Evolutionary conservation across 805 yeast genomes (phyloP), one percentile per base, ranked within the genome.

Genomic region (Nakazawaea wickerhamii): DNA sequence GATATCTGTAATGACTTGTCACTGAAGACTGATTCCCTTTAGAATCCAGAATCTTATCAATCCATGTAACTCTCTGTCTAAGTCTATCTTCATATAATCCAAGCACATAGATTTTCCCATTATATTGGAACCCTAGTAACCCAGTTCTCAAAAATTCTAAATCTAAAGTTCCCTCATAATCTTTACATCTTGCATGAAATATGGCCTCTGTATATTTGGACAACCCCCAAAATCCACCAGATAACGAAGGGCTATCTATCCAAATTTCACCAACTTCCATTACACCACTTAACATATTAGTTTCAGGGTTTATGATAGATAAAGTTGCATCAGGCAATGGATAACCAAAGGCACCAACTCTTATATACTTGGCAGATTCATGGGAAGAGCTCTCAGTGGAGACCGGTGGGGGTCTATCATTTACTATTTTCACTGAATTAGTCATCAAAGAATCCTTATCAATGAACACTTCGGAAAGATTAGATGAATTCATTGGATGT

Each of bases 231-330:
- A 84, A 86, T 0, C 95, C 96, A 13, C 95, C 96, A 2, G 95
- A 81, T 5, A 93, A 63, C 47, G 95, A 84, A 1, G 91, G 91
- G 33, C 95, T 83, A 54, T 90, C 96, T n/a, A 93, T 85, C 98
- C 98, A 93, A 26, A 93, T 81, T 60, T 93, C 99, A 21, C 99
- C 99, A 13, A 93, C 86, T 48, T 84, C 87, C 54, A 85, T 76
- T 37, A 74, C 81, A 2, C 80, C 78, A 4, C 87, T 84, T 14
- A 93, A 64, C 2, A 81, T 67, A 28, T 81, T 74, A 45, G 91
- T 87, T 47, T 93, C 98, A 0, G 98, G 98, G 57, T 95, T 89
- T 0, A 93, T 98, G 22, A 93, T 77, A 0, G 97, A 97, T 25
- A 91, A 59, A 0, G 95, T 86, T 0, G 97, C 91, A 64, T 91